Conservation (phyloP, 805 yeast genomes). For the Saccharomycopsis amapae region DNA sequence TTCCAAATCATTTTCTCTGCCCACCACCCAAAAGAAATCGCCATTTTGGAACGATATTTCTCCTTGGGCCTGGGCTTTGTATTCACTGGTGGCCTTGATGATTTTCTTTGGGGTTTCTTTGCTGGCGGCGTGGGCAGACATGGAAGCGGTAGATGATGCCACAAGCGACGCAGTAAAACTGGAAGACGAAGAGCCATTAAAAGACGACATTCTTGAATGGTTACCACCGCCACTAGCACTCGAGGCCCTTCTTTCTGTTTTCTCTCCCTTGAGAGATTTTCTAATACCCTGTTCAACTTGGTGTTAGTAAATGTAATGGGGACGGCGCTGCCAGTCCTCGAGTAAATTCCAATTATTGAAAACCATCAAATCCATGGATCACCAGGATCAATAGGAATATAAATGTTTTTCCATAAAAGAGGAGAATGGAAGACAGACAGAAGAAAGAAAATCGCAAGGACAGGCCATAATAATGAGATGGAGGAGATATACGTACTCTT, state of each 20-base stretch:
- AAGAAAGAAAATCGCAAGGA: too few relatives aligned
- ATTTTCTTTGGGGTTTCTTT: constrained; percentile 67
- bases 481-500: too few relatives aligned
- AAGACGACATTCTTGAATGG: constrained; percentile 19
- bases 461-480: too few relatives aligned
- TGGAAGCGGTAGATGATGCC: constrained; percentile 12
- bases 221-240: constrained; percentile 2
- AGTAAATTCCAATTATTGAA: too few relatives aligned
- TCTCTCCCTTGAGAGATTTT: constrained; percentile 29
- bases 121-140: constrained; percentile 18
- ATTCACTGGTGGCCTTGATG: constrained; percentile 73
- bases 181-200: constrained; percentile 21
- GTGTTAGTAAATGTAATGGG: neutral
- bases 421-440: too few relatives aligned
- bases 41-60: constrained; percentile 76
- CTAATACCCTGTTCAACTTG: constrained; percentile 24
- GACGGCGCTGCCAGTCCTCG: too few relatives aligned
- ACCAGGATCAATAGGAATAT: too few relatives aligned
- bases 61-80: constrained; percentile 47
- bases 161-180: constrained; percentile 25
- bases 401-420: too few relatives aligned
- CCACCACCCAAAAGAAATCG: constrained; percentile 80
- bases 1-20: constrained; percentile 47
- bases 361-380: too few relatives aligned
- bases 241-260: constrained; percentile 21